Conservation (phyloP, 164 flowering plant species). For the Aristolochia contorta region DNA sequence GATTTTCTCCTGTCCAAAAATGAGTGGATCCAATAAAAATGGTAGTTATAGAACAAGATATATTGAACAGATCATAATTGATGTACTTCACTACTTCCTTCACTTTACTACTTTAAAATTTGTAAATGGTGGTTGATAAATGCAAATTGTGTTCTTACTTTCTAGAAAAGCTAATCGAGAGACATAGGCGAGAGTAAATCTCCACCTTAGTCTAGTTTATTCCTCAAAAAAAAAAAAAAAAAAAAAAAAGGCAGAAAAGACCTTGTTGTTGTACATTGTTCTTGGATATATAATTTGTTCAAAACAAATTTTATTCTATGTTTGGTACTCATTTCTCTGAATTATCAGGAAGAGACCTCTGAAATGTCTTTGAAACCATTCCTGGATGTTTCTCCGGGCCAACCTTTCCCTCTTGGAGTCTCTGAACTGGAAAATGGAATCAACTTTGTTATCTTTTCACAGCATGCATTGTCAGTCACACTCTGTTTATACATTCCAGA, state of each 20-base stretch:
- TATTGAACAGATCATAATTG: too few relatives aligned
- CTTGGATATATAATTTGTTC: not conserved
- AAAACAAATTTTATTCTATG: constrained; percentile 1
- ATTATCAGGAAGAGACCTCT: constrained; percentile 36
- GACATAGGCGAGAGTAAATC: too few relatives aligned
- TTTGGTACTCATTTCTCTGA: not conserved
- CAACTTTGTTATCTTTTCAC: constrained; percentile 84
- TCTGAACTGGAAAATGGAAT: constrained; percentile 72
- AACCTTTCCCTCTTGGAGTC: constrained; percentile 76
- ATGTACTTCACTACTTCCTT: too few relatives aligned
- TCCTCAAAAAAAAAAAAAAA: not conserved
- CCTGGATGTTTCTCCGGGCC: constrained; percentile 55
- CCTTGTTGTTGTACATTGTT: not conserved
- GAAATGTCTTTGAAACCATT: constrained; percentile 22
- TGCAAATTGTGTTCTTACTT: not conserved
- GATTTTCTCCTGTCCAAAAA: too few relatives aligned
- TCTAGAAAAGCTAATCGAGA: not conserved
- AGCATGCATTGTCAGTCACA: constrained; percentile 75
- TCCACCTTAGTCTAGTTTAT: not conserved
- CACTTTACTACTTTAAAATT: too few relatives aligned
- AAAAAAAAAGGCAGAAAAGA: too few relatives aligned
- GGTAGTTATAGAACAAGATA: too few relatives aligned
- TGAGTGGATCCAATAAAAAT: too few relatives aligned
- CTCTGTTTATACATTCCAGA: constrained; percentile 60
- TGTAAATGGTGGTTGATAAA: too few relatives aligned